phyloP scores from a whole-genome alignment of 2,329 filamentous ascomycete genomes.

The Pyrenochaeta sp. region DNA sequence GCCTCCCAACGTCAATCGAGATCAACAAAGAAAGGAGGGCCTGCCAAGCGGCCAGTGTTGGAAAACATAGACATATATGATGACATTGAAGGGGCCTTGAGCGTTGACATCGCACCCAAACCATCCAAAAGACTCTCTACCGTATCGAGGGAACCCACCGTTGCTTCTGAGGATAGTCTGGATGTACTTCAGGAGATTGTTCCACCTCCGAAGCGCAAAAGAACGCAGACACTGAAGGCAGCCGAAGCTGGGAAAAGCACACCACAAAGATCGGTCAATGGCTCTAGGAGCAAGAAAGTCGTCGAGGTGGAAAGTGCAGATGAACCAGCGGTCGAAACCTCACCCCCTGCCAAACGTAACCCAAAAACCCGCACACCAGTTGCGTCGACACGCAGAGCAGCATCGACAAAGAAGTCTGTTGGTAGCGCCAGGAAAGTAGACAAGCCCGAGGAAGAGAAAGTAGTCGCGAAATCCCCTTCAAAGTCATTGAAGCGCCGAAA shows the following conservation, averaged over 20 bases:
- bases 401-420: slow-evolving; percentile 14
- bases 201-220: slow-evolving; percentile 27
- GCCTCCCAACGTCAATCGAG: slow-evolving; percentile 17
- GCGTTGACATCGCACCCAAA: slow-evolving; percentile 25
- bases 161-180: slow-evolving; percentile 5
- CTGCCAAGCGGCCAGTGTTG: slow-evolving; percentile 9
- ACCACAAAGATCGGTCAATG: slow-evolving; percentile 16
- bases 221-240: slow-evolving; percentile 19
- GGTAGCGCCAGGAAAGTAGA: slow-evolving; percentile 13
- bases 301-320: slow-evolving; percentile 24
- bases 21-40: slow-evolving; percentile 16
- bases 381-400: slow-evolving; percentile 21
- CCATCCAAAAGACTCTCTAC: slow-evolving; percentile 8
- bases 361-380: slow-evolving; percentile 13
- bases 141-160: slow-evolving; percentile 15
- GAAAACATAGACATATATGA: slow-evolving; percentile 50
- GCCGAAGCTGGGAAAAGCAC: slow-evolving; percentile 22
- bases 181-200: slow-evolving; percentile 22
- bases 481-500: slow-evolving; percentile 19
- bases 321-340: slow-evolving; percentile 19
- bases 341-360: slow-evolving; percentile 23
- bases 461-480: slow-evolving; percentile 21
- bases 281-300: slow-evolving; percentile 10
- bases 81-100: slow-evolving; percentile 53
- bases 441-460: slow-evolving; percentile 15